Evolutionary conservation across 2,329 filamentous ascomycete species (phyloP).

Genomic region (Falciphora oryzae): DNA sequence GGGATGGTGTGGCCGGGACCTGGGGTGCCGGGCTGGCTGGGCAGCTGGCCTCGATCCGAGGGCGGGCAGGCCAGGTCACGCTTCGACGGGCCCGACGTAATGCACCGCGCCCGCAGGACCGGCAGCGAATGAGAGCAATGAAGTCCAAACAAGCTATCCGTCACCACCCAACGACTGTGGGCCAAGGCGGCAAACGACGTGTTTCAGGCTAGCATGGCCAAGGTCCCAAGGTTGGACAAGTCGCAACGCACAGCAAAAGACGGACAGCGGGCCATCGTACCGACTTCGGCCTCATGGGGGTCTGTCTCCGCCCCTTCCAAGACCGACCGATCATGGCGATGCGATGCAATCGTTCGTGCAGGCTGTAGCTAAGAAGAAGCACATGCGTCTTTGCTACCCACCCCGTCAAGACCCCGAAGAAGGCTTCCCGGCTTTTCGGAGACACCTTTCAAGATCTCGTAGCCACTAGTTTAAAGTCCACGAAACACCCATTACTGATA

Average conservation of each 20-base stretch:
- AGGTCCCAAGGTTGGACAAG: not conserved
- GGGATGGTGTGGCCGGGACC: no score
- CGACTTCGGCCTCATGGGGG: not conserved
- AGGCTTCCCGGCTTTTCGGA: not conserved
- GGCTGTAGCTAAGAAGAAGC: not conserved
- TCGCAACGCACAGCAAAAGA: not conserved
- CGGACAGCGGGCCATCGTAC: not conserved
- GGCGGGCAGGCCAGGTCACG: no score
- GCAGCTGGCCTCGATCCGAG: no score
- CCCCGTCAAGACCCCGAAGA: not conserved
- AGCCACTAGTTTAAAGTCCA: no score
- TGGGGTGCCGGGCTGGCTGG: not conserved
- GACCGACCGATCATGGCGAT: not conserved
- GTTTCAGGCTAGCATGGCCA: not conserved
- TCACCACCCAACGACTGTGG: not conserved
- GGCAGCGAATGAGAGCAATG: no score
- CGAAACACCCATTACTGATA: no score
- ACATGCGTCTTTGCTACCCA: not conserved
- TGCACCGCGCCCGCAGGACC: no score
- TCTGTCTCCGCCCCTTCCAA: not conserved
- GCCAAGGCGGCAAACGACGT: not conserved
- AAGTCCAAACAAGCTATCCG: no score
- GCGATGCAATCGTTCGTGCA: not conserved
- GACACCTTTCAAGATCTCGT: not conserved
- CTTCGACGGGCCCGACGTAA: no score